Conservation (phyloP, 805 yeast species). For the Cyberlindnera meyerae region DNA sequence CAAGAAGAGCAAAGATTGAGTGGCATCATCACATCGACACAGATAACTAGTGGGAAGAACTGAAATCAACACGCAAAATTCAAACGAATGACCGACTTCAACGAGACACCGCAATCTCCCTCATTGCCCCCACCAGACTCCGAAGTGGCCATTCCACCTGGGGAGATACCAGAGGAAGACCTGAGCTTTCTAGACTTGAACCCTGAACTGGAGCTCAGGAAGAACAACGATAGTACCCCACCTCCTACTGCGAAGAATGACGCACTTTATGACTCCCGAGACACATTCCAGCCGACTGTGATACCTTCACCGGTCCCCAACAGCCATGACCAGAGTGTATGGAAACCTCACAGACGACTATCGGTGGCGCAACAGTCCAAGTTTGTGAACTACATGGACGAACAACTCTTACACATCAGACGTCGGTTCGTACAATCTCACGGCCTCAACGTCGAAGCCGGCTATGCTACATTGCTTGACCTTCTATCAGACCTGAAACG, state of each 20-base stretch:
- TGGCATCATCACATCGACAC: neutral
- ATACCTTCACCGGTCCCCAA: conserved; percentile 13
- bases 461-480: conserved; percentile 27
- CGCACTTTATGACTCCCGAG: conserved; percentile 8
- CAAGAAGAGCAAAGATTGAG: too few species aligned
- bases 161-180: conserved; percentile 13
- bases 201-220: conserved; percentile 23
- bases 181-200: conserved; percentile 24
- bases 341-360: conserved; percentile 26
- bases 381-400: conserved; percentile 51
- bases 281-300: conserved; percentile 13
- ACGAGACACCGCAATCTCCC: conserved; percentile 23
- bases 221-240: neutral
- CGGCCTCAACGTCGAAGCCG: conserved; percentile 28
- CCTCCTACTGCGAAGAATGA: neutral
- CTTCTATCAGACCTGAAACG: conserved; percentile 42
- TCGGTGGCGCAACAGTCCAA: conserved; percentile 51
- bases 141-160: conserved; percentile 14
- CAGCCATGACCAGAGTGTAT: too few species aligned
- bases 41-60: neutral
- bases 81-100: conserved; percentile 9
- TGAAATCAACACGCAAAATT: neutral
- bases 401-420: conserved; percentile 46
- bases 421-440: conserved; percentile 46
- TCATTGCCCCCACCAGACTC: conserved; percentile 22